Evolutionary conservation across 2,329 filamentous ascomycete species (phyloP), one percentile per base, ranked within the genome.

Genomic region (Cordyceps militaris): DNA sequence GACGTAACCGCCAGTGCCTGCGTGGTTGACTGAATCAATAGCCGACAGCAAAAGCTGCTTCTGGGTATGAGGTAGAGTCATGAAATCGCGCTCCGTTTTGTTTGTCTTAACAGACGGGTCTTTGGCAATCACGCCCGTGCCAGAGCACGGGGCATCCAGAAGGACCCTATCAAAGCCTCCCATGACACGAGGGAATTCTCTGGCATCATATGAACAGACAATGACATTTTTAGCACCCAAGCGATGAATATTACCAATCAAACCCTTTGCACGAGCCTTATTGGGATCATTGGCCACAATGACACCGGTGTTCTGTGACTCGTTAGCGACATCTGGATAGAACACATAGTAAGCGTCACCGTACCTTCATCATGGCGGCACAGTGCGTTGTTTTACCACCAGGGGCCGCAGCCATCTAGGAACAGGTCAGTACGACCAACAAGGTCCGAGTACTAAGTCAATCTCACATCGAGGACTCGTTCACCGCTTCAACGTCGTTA

Each of bases 61-160:
- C 74, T 99, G 94, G 60, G 91, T 83, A 73, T 99, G 94, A 0
- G 94, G 92, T 54, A 99, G 83, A 67, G 88, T 85, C 72, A 97
- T 83, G 77, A 99, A 99, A 73, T 99, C 94, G 63, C 87, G 87
- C 70, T 96, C 91, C 11, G 89, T 95, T 80, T 97, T 97, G 79
- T 97, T 97, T 24, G 93, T 97, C 81, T 99, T 99, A 65, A 99
- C 91, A 63, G 88, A 91, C 32, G 93, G 84, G 73, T 99, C 94
- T 77, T 99, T 99, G 62, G 91, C 88, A 64, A 99, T 99, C 68
- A 99, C 94, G 66, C 94, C 94, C 1, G 94, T 99, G 65, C 94
- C 93, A 3, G 92, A 96, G 76, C 94, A 97, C 4, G 94, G 94
- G 1, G 91, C 92, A 75, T 99, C 92, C 59, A 97, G 88, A 47